Evolutionary conservation across 106 monocot genomes (phyloP).

Genomic region (Dioscorea dumetorum): DNA sequence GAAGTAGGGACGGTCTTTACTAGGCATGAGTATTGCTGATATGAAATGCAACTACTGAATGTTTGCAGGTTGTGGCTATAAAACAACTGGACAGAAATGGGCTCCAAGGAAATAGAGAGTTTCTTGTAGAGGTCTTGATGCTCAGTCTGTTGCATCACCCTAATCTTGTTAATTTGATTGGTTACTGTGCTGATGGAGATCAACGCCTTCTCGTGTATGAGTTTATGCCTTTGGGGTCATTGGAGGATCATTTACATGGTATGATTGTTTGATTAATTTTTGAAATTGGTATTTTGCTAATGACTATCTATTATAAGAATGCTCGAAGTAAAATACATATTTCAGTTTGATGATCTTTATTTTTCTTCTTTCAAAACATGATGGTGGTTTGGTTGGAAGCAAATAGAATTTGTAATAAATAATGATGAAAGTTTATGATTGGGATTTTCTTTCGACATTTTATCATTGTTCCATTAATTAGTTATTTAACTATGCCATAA

Average conservation of each 20-base stretch:
- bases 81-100: conserved; percentile 12
- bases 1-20: too few species aligned
- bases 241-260: conserved; percentile 15
- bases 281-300: neutral
- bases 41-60: too few species aligned
- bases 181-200: conserved; percentile 14
- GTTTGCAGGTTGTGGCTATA: conserved; percentile 9
- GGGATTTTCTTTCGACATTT: too few species aligned
- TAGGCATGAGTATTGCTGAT: too few species aligned
- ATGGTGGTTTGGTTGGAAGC: too few species aligned
- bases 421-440: too few species aligned
- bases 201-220: conserved; percentile 16
- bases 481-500: too few species aligned
- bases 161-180: conserved; percentile 12
- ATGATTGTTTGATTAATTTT: neutral
- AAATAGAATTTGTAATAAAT: too few species aligned
- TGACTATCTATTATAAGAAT: too few species aligned
- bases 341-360: neutral
- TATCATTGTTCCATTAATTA: too few species aligned
- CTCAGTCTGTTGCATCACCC: conserved; percentile 14
- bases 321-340: too few species aligned
- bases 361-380: too few species aligned
- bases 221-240: conserved; percentile 12
- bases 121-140: conserved; percentile 12
- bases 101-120: conserved; percentile 16